A percentile compares a stretch with the other conserved stretches of the same genome.
These are phyloP conservation scores for Ophiostoma pallidulum DNA, from an alignment of 2,329 filamentous ascomycete genomes.

Conservation along the genomic window DNA sequence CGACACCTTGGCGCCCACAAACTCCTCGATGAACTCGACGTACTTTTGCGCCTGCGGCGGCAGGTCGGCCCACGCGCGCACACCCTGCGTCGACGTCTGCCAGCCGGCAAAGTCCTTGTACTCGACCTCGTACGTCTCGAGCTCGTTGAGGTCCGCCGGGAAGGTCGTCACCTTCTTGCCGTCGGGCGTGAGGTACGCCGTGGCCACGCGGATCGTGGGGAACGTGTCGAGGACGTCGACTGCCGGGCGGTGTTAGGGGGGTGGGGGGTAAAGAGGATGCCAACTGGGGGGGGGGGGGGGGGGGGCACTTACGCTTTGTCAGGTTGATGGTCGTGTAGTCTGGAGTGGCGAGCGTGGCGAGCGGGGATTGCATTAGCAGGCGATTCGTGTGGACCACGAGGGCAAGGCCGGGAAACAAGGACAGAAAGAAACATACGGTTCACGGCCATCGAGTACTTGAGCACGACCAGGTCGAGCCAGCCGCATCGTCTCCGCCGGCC, in stretches of 20 bases:
- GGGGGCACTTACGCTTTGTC: slow-evolving; percentile 32
- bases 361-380: too few species aligned
- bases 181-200: slow-evolving; percentile 52
- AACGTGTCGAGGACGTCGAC: slow-evolving; percentile 67
- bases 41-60: slow-evolving; percentile 57
- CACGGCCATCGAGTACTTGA: slow-evolving; percentile 47
- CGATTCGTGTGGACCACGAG: too few species aligned
- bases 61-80: slow-evolving; percentile 51
- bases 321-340: slow-evolving; percentile 54
- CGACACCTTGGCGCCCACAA: slow-evolving; percentile 51
- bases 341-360: too few species aligned
- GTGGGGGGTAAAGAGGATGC: slow-evolving; percentile 29
- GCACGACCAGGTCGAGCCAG: slow-evolving; percentile 56
- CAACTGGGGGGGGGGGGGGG: background rate
- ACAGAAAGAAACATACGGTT: slow-evolving; percentile 14
- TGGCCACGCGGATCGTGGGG: slow-evolving; percentile 62
- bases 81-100: slow-evolving; percentile 53
- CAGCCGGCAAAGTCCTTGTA: slow-evolving; percentile 64
- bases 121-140: slow-evolving; percentile 52
- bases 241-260: slow-evolving; percentile 32
- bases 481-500: slow-evolving; percentile 48
- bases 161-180: slow-evolving; percentile 48
- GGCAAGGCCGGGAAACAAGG: too few species aligned
- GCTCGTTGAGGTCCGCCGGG: slow-evolving; percentile 47
- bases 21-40: slow-evolving; percentile 55